Evolutionary conservation across 2,329 filamentous ascomycete species (phyloP).

Genomic region (Penicillium sp.): DNA sequence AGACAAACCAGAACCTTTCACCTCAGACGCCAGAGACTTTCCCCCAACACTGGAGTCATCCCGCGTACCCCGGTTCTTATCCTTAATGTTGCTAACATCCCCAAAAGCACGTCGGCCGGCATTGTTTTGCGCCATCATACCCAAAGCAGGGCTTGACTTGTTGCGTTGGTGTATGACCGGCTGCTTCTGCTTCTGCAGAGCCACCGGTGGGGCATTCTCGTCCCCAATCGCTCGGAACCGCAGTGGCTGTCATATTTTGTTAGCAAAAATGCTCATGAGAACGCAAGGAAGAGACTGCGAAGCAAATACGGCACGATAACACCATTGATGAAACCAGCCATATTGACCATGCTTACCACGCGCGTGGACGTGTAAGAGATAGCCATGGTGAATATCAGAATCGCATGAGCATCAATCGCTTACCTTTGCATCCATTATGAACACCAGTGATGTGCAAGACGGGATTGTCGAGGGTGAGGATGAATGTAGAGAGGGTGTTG

Average conservation of each 20-base stretch:
- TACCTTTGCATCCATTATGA: constrained; percentile 49
- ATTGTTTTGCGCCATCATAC: constrained; percentile 51
- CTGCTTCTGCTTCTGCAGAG: constrained; percentile 45
- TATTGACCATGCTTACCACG: not conserved
- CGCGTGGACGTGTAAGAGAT: constrained; percentile 1
- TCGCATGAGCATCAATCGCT: constrained; percentile 16
- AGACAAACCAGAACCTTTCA: constrained; percentile 24
- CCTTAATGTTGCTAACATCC: constrained; percentile 70
- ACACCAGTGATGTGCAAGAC: constrained; percentile 9
- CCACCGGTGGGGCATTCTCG: constrained; percentile 61
- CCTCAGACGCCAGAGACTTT: constrained; percentile 43
- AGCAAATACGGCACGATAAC: not conserved
- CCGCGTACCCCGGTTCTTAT: constrained; percentile 42
- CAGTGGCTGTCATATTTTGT: constrained; percentile 57
- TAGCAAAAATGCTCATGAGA: constrained; percentile 5
- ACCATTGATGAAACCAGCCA: not conserved
- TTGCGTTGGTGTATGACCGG: constrained; percentile 71
- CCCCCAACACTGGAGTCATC: constrained; percentile 55
- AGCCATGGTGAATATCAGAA: not conserved
- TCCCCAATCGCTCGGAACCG: constrained; percentile 62
- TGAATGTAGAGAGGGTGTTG: constrained; percentile 15
- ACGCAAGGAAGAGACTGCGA: not conserved
- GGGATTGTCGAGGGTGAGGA: not conserved
- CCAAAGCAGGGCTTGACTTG: constrained; percentile 70
- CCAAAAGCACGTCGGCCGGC: constrained; percentile 73